Evolutionary conservation across 768 basidiomycete genomes (phyloP), one percentile per base, ranked within the genome.

Genomic region (Pleurotus djamor): DNA sequence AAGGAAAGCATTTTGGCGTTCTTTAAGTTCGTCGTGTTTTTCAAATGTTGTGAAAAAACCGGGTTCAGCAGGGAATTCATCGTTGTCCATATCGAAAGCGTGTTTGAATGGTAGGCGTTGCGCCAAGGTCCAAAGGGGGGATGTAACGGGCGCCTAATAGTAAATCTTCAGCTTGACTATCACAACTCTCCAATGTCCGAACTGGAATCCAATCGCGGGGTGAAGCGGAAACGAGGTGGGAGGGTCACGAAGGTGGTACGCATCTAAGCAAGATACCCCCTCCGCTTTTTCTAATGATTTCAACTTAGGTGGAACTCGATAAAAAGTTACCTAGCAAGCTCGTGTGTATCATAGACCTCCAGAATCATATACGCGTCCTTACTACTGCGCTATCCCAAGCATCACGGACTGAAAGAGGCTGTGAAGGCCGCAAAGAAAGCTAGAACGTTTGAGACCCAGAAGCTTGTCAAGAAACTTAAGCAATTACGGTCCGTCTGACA

Each of bases 381-480:
- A 43, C 43, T 44, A 47, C 60, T 58, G 9, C 54, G 17, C 49
- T 33, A 54, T 63, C 43, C 21, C 1, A 69, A 96, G 94, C 86
- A 91, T 65, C 91, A 91, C 68, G 83, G 83, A 59, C 68, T 89
- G 52, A 89, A 83, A 68, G 88, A 89, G 63, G 81, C 91, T 7
- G 81, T 82, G 63, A 90, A 89, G 65, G 83, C 87, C 4, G 83
- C 88, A 33, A 96, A 93, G 76, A 92, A 89, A 66, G 88, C 89
- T 8, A 92, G 86, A 68, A 74, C 82, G 0, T 91, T 92, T 61
- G 94, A 96, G 74, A 84, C 83, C 0, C 91, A 88, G 70, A 90
- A 88, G 68, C 72, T 89, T n/a, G 81, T 94, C 59, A 96, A 94
- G 77, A 87, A 84, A 71, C 74, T 95, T 33, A 94, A 91, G 70